Evolutionary conservation across 2,329 filamentous ascomycete species (phyloP), one percentile per base, ranked within the genome.

Genomic region (Xylariaceae sp.): DNA sequence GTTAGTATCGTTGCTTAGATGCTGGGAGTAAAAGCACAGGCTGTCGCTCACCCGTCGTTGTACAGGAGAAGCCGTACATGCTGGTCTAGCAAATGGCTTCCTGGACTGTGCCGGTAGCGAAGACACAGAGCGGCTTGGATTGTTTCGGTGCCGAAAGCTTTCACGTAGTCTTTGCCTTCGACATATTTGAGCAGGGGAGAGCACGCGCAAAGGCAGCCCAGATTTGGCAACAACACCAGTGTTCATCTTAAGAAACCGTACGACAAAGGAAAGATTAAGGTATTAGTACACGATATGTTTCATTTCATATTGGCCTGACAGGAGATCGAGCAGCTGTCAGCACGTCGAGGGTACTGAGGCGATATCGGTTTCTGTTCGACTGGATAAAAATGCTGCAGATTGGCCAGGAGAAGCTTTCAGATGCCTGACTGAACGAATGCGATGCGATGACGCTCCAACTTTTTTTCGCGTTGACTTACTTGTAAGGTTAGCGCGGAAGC

Each of bases 191-290:
- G 60, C 59, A 42, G 67, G 67, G 40, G 68, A 65, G 43, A 74
- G 54, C 47, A 65, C 60, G 50, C 70, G 68, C 54, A 63, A 61
- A 24, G 70, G 70, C 50, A 64, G 60, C 47, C 63, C 63, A 34
- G 67, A 65, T 59, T 70, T 74, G 44, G 63, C 62, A 43, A 73
- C 50, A 48, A 71, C 53, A 53, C 59, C 67, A 28, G 69, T 61
- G 54, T 71, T 73, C 71, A 74, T 73, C 30, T 48, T 63, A 54
- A 45, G 35, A 35, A 33, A 23, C 28, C 27, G n/a, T n/a, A n/a
- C n/a, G n/a, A n/a, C n/a, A n/a, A n/a, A n/a, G n/a, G n/a, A n/a
- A n/a, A n/a, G n/a, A n/a, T n/a, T n/a, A n/a, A n/a, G n/a, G n/a
- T n/a, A n/a, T n/a, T n/a, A n/a, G n/a, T n/a, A n/a, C n/a, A n/a